These are phyloP conservation scores for Chalciporus sp. DNA, from an alignment of 1,284 basidiomycete species.

Conservation along the genomic window DNA sequence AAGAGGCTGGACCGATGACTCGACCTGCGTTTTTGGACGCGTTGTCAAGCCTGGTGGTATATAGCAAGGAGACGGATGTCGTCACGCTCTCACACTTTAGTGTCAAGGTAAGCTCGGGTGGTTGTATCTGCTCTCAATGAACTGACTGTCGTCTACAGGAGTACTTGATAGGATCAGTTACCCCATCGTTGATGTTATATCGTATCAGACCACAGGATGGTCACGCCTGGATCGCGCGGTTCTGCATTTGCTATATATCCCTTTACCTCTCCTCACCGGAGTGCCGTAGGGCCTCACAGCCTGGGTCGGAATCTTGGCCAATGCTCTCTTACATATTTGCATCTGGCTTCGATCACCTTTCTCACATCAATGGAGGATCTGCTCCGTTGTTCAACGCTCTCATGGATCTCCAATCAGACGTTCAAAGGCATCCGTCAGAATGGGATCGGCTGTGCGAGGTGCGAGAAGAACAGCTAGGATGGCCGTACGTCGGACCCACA, in stretches of 20 bases:
- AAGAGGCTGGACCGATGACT: background rate
- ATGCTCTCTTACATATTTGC: slow-evolving; percentile 7
- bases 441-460: slow-evolving; percentile 5
- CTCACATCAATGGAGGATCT: background rate
- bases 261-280: background rate
- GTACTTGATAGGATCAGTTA: slow-evolving; percentile 1
- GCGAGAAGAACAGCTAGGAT: background rate
- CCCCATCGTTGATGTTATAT: background rate
- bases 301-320: background rate
- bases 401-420: background rate
- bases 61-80: slow-evolving; percentile 1
- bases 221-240: background rate
- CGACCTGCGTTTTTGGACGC: slow-evolving; percentile 11
- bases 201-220: background rate
- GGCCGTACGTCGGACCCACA: background rate
- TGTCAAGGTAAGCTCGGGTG: background rate
- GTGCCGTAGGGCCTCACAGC: background rate
- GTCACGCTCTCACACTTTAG: slow-evolving; percentile 13
- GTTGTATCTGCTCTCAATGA: background rate
- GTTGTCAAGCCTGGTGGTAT: slow-evolving; percentile 9
- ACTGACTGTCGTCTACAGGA: background rate
- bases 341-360: slow-evolving; percentile 9
- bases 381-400: slow-evolving; percentile 5
- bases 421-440: background rate
- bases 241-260: slow-evolving; percentile 8